A percentile compares a stretch with the other conserved stretches of the same genome.
These are phyloP conservation scores for Nadsonia fulvescens DNA, from an alignment of 805 yeast genomes.

Conservation along the genomic window DNA sequence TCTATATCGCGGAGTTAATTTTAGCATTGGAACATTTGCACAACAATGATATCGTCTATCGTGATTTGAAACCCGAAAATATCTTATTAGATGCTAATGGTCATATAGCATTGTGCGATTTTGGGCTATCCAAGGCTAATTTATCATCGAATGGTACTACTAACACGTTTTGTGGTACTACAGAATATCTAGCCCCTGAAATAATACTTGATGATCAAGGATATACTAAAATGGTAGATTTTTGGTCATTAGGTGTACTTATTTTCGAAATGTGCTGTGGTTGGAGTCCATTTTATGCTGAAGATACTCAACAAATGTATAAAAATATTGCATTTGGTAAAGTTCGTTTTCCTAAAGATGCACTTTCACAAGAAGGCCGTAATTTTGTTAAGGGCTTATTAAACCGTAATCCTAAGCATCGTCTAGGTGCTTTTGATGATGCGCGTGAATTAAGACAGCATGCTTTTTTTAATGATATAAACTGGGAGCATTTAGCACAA, in stretches of 20 bases:
- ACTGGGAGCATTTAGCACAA: slow-evolving; percentile 64
- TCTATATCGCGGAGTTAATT: slow-evolving; percentile 90
- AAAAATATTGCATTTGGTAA: slow-evolving; percentile 97
- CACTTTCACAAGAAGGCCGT: slow-evolving; percentile 80
- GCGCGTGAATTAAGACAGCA: slow-evolving; percentile 87
- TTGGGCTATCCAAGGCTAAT: slow-evolving; percentile 90
- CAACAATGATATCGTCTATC: slow-evolving; percentile 86
- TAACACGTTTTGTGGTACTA: slow-evolving; percentile 95
- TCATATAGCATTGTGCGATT: slow-evolving; percentile 95
- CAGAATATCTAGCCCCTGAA: slow-evolving; percentile 96
- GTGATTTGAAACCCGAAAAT: slow-evolving; percentile 95
- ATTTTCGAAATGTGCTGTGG: slow-evolving; percentile 99
- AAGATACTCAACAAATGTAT: slow-evolving; percentile 96
- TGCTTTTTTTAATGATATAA: slow-evolving; percentile 78
- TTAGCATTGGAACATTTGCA: slow-evolving; percentile 87
- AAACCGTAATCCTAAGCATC: slow-evolving; percentile 89
- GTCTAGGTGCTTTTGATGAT: slow-evolving; percentile 80
- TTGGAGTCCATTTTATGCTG: slow-evolving; percentile 98
- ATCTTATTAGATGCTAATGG: slow-evolving; percentile 91
- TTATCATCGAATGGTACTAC: slow-evolving; percentile 74
- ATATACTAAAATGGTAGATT: slow-evolving; percentile 96
- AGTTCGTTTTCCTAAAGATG: slow-evolving; percentile 93
- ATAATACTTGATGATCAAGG: slow-evolving; percentile 89
- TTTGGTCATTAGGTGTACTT: slow-evolving; percentile 93
- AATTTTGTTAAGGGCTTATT: slow-evolving; percentile 88